Base-by-base conservation (phyloP, 176 grass and related monocot genomes). In the Metroxylon sagu region DNA sequence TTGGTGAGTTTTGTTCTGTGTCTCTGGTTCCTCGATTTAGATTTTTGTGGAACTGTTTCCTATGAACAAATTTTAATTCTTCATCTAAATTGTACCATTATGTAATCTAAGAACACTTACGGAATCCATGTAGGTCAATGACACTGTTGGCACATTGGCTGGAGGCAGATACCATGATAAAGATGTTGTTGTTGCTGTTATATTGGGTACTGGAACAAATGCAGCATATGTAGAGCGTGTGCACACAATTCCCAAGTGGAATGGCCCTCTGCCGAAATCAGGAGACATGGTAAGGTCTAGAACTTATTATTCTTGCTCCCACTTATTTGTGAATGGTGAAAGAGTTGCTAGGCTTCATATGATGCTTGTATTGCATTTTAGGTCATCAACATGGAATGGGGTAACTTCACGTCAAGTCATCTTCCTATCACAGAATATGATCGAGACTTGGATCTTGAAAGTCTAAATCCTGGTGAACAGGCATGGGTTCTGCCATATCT, bases 331-430 rank as follows among this genome's bases (percentile, higher is more conserved):
- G 35, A 43, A 43, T 14, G 8, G 12, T 12, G 35, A 1, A 12
- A 12, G 35, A 43, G 35, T 43, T 43, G 2, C 35, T 43, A 43
- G 21, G 14, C 35, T 43, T 43, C 2, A 12, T 43, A 43, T 43
- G 35, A 43, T 43, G 35, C 21, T 54, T 79, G 54, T 5, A 25
- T 26, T 50, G 18, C 51, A 62, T 56, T 81, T 65, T 52, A 96
- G 91, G 83, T 95, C 14, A 84, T 95, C 35, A 90, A 95, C 59
- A 82, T 95, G 86, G 91, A 95, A 82, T 96, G 86, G 91, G 91
- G 91, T 58, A 90, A 85, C 19, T 96, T 90, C 69, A 70, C 21
- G 56, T 96, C 77, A 18, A 53, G 49, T 1, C 39, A 62, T 71
- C 83, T 96, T 61, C 91, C 86, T 0, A 30, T 90, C 18, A 96